A percentile compares a stretch with the other conserved stretches of the same genome.
Evolutionary conservation across 2,329 filamentous ascomycete genomes (phyloP).

Genomic region (Rasamsonia emersonii): DNA sequence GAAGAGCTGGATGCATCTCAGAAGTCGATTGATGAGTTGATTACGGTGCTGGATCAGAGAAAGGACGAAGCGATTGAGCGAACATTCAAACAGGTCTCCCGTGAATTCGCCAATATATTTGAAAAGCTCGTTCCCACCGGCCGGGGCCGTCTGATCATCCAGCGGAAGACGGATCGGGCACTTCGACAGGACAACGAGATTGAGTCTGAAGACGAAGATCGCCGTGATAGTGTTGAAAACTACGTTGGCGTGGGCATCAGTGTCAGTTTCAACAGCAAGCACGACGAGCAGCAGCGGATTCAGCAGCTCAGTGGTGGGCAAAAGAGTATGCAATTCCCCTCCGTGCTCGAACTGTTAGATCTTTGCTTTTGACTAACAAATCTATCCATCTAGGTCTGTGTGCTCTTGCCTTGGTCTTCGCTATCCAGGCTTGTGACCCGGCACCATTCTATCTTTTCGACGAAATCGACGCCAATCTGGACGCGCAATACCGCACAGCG

Average conservation of each 20-base stretch:
- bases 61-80: constrained; percentile 98
- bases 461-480: constrained; percentile 96
- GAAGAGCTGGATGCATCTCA: constrained; percentile 82
- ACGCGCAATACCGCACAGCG: constrained; percentile 94
- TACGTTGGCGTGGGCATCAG: constrained; percentile 95
- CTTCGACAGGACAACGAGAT: constrained; percentile 57
- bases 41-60: constrained; percentile 82
- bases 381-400: constrained; percentile 67
- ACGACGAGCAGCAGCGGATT: constrained; percentile 96
- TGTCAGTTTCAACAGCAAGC: constrained; percentile 97
- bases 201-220: constrained; percentile 56
- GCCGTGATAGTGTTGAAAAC: constrained; percentile 66
- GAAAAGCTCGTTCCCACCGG: constrained; percentile 91
- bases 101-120: constrained; percentile 87
- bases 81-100: constrained; percentile 95
- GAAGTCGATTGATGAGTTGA: constrained; percentile 80
- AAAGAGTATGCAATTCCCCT: constrained; percentile 65
- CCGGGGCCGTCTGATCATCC: constrained; percentile 83
- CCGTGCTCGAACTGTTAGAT: no score
- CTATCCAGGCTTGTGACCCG: constrained; percentile 95
- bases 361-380: constrained; percentile 1
- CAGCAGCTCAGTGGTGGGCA: constrained; percentile 95
- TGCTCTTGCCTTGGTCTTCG: constrained; percentile 94
- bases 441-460: constrained; percentile 99
- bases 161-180: constrained; percentile 72